A percentile compares a stretch with the other conserved stretches of the same genome.
These are phyloP conservation scores for Sporobolomyces roseus DNA, from an alignment of 768 basidiomycete genomes.

Conservation along the genomic window DNA sequence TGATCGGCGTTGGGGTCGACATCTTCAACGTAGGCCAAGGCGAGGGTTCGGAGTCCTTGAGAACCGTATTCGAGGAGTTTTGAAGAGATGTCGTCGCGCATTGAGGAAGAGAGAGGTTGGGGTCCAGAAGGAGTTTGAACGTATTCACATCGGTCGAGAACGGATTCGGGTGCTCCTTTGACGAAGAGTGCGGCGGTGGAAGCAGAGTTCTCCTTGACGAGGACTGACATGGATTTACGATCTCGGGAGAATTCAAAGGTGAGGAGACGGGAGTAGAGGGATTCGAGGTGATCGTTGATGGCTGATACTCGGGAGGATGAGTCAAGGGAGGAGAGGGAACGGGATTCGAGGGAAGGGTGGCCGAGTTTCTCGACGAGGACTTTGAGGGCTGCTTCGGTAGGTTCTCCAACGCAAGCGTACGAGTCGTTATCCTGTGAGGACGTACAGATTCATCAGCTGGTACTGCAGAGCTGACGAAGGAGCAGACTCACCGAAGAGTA, in stretches of 20 bases:
- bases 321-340: constrained; percentile 58
- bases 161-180: constrained; percentile 94
- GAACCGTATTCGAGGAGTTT: constrained; percentile 70
- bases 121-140: constrained; percentile 62
- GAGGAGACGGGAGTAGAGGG: constrained; percentile 68
- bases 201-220: constrained; percentile 64
- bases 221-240: constrained; percentile 98
- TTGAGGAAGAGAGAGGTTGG: constrained; percentile 60
- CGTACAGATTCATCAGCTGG: neutral
- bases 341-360: constrained; percentile 54
- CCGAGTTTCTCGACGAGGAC: constrained; percentile 93
- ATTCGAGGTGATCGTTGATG: constrained; percentile 77
- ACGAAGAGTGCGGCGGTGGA: constrained; percentile 70
- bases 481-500: constrained; percentile 53
- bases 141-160: constrained; percentile 80
- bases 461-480: neutral
- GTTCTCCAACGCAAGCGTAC: constrained; percentile 86
- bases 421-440: constrained; percentile 64
- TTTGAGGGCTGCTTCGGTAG: constrained; percentile 93
- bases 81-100: constrained; percentile 62
- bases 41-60: constrained; percentile 82
- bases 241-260: constrained; percentile 98
- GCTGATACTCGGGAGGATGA: constrained; percentile 68
- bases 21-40: constrained; percentile 78
- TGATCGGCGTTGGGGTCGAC: constrained; percentile 71